These are phyloP conservation scores for Casaregolazyma suthepensis DNA, from an alignment of 1,139 yeast genomes.

Conservation along the genomic window DNA sequence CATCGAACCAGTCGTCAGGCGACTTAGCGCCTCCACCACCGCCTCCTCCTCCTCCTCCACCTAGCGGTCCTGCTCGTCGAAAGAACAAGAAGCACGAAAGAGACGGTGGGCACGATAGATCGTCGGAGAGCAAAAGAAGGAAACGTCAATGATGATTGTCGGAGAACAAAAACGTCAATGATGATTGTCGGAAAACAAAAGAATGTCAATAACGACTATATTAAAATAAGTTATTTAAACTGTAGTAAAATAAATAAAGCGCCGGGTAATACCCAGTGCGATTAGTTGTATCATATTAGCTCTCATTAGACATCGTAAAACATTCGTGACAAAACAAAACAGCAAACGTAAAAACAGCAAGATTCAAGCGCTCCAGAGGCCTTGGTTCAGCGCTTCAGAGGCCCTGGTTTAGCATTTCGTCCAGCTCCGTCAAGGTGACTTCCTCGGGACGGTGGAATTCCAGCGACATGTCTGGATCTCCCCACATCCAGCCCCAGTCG, in stretches of 20 bases:
- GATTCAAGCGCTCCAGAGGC: background rate
- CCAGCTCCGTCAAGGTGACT: conserved; percentile 4
- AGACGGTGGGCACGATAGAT: conserved; percentile 1
- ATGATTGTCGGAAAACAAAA: conserved; percentile 1
- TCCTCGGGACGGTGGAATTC: conserved; percentile 6
- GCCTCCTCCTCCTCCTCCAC: conserved; percentile 13
- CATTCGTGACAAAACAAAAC: background rate
- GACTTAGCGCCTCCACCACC: conserved; percentile 8
- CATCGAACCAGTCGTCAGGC: conserved; percentile 2
- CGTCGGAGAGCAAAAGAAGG: conserved; percentile 2
- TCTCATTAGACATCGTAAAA: background rate
- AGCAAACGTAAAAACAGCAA: background rate
- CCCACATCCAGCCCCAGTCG: conserved; percentile 10
- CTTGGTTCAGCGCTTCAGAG: background rate
- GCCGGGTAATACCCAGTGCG: background rate
- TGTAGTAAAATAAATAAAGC: conserved; percentile 1
- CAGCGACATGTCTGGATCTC: conserved; percentile 4
- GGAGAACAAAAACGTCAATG: background rate
- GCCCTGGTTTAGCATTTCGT: conserved; percentile 3
- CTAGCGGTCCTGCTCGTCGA: conserved; percentile 4
- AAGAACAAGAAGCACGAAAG: conserved; percentile 5
- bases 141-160: too few species aligned
- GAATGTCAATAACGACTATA: background rate
- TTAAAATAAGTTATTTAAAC: conserved; percentile 1
- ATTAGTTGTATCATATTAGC: background rate